Evolutionary conservation across 2,329 filamentous ascomycete genomes (phyloP).

Genomic region (Scedosporium dehoogii): DNA sequence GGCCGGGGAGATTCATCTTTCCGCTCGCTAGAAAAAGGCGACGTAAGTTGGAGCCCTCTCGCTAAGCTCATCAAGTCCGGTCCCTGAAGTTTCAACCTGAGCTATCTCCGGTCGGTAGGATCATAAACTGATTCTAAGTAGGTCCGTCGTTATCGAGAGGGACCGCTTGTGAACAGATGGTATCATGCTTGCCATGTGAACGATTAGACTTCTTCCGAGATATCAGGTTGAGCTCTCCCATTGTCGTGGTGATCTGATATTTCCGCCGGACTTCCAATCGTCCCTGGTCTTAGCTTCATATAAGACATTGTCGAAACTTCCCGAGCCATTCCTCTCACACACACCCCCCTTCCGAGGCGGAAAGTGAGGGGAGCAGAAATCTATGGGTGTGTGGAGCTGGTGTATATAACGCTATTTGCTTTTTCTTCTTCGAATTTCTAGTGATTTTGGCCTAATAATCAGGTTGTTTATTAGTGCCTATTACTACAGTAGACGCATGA

Average conservation of each 20-base stretch:
- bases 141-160: too few species aligned
- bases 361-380: neutral
- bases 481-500: neutral
- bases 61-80: neutral
- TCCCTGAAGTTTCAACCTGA: neutral
- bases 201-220: neutral
- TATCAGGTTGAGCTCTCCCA: neutral
- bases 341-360: neutral
- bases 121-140: too few species aligned
- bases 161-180: neutral
- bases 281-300: neutral
- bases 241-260: neutral
- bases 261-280: neutral
- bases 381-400: neutral
- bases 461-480: neutral
- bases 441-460: neutral
- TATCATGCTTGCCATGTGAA: neutral
- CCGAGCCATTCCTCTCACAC: neutral
- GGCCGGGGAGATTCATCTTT: too few species aligned
- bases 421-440: neutral
- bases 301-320: neutral
- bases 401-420: neutral
- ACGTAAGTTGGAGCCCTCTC: too few species aligned
- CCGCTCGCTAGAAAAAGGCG: too few species aligned
- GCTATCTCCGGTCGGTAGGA: too few species aligned